phyloP scores from a whole-genome alignment of 257 asterid species.

The Solanum neorickii region DNA sequence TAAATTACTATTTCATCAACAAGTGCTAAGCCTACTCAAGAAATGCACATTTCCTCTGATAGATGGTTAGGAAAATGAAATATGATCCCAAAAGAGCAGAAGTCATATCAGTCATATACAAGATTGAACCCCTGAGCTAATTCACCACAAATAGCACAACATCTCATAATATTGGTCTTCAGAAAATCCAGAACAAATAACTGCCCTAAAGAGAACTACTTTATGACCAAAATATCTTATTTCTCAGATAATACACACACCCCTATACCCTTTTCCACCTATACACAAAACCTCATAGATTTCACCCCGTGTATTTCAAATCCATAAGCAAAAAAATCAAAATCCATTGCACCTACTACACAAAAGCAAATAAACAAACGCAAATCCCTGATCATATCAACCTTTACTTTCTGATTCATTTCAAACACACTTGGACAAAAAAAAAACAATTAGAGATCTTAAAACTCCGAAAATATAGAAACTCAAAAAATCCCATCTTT shows the following conservation, averaged over 20 bases:
- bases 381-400: neutral
- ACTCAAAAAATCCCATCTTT: neutral
- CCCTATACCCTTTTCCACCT: neutral
- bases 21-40: neutral
- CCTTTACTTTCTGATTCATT: neutral
- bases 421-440: neutral
- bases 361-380: neutral
- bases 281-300: neutral
- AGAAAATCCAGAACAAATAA: neutral
- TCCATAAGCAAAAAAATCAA: neutral
- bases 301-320: neutral
- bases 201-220: neutral
- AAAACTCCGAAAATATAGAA: neutral
- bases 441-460: neutral
- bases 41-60: neutral
- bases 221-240: neutral
- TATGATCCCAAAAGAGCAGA: neutral
- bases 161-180: neutral
- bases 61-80: neutral
- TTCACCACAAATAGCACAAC: neutral
- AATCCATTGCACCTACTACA: neutral
- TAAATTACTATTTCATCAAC: too few relatives aligned
- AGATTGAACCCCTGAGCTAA: neutral
- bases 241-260: neutral
- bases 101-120: neutral